Percentiles rank a stretch among this genome's conserved stretches.
These are phyloP conservation scores for Ophiocordyceps camponoti-saundersi DNA, from an alignment of 2,329 filamentous ascomycete species.

Conservation along the genomic window DNA sequence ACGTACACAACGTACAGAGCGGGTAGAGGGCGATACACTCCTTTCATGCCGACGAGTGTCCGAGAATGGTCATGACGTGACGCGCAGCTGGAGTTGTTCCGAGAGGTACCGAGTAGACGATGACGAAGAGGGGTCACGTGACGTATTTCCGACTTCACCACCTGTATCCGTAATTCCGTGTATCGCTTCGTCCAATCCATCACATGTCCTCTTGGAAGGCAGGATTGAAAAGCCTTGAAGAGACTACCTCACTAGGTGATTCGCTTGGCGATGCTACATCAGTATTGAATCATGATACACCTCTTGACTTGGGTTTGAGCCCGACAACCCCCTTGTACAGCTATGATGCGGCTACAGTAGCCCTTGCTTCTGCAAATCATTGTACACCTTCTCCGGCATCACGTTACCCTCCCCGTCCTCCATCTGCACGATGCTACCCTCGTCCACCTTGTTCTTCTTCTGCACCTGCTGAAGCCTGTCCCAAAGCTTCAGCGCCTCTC, in stretches of 20 bases:
- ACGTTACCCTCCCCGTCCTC: conserved; percentile 95
- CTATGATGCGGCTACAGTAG: conserved; percentile 37
- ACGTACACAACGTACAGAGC: conserved; percentile 90
- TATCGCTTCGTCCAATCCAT: no score
- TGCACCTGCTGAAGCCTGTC: conserved; percentile 82
- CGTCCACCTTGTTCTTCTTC: conserved; percentile 57
- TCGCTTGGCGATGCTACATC: not conserved
- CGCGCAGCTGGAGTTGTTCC: not conserved
- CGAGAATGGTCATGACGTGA: not conserved
- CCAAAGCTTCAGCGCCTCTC: conserved; percentile 78
- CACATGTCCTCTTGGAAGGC: no score
- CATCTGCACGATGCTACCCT: conserved; percentile 89
- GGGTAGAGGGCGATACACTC: conserved; percentile 46
- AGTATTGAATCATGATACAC: no score
- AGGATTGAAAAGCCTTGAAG: no score
- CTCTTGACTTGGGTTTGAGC: no score
- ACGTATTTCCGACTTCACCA: not conserved
- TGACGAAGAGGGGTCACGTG: not conserved
- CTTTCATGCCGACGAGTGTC: conserved; percentile 17
- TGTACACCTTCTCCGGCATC: conserved; percentile 97
- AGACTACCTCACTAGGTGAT: not conserved
- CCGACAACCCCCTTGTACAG: no score
- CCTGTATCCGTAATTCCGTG: no score
- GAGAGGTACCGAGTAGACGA: not conserved
- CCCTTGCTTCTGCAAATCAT: conserved; percentile 86